These are phyloP conservation scores for Chlamydomonas schloesseri DNA, from an alignment of 139 green algal species.

Conservation along the genomic window DNA sequence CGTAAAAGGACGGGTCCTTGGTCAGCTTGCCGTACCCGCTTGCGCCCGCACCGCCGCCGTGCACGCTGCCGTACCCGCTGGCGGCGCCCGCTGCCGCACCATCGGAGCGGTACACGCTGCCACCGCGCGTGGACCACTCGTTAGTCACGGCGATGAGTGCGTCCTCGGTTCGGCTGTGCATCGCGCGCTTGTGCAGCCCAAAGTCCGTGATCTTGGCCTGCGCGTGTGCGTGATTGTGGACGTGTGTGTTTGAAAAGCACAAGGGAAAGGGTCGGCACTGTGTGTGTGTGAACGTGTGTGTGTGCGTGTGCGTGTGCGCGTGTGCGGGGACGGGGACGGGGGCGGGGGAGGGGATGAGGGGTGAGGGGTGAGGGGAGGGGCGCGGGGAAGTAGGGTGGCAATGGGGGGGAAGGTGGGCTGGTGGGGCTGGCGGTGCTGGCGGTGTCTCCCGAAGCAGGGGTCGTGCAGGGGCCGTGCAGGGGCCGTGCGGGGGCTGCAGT, in stretches of 20 bases:
- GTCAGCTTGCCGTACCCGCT: not conserved
- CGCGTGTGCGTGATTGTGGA: not conserved
- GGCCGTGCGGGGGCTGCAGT: too few species aligned
- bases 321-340: too few species aligned
- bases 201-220: constrained; percentile 79
- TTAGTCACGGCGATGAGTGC: constrained; percentile 27
- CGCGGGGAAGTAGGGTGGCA: too few species aligned
- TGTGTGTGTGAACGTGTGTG: not conserved
- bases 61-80: constrained; percentile 1
- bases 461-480: too few species aligned
- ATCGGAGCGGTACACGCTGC: constrained; percentile 44
- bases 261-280: too few species aligned
- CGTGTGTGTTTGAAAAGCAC: too few species aligned
- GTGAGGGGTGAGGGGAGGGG: too few species aligned
- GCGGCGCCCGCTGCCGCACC: constrained; percentile 30
- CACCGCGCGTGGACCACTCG: constrained; percentile 24
- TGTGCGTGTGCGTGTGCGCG: too few species aligned
- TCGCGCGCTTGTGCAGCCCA: constrained; percentile 72
- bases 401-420: too few species aligned
- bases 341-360: too few species aligned
- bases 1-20: constrained; percentile 14
- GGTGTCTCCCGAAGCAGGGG: too few species aligned
- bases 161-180: constrained; percentile 9
- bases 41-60: constrained; percentile 11
- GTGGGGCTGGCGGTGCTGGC: too few species aligned